Evolutionary conservation across 176 grass and related monocot species (phyloP).

Genomic region (Rhynchospora pubera): DNA sequence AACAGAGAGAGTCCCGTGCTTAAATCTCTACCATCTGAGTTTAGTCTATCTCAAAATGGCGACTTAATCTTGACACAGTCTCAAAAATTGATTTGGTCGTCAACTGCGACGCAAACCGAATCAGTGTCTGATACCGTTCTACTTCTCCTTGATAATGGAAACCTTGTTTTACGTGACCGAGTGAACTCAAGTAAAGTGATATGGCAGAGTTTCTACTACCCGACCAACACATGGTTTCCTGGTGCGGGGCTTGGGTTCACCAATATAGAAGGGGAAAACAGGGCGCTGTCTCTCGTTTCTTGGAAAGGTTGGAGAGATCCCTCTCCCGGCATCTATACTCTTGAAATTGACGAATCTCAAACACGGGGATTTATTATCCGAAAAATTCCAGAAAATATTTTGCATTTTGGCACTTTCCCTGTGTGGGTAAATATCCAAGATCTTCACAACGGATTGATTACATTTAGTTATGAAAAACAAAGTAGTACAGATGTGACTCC

Average conservation of each 20-base stretch:
- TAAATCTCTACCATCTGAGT: not conserved
- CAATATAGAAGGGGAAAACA: not conserved
- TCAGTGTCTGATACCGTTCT: not conserved
- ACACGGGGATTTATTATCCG: not conserved
- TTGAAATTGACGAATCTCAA: not conserved
- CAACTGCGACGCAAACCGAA: not conserved
- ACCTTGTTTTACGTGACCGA: constrained; percentile 24
- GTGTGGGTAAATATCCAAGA: not conserved
- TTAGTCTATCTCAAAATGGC: constrained; percentile 14
- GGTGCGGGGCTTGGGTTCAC: constrained; percentile 27
- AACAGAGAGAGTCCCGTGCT: constrained; percentile 21
- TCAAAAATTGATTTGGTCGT: constrained; percentile 25
- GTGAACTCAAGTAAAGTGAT: not conserved
- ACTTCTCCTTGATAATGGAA: constrained; percentile 23
- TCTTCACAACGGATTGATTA: not conserved
- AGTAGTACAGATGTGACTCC: not conserved
- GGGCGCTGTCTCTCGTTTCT: not conserved
- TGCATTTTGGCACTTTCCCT: not conserved
- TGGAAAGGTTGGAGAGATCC: not conserved
- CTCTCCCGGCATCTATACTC: not conserved
- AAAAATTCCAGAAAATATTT: not conserved
- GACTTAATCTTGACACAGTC: constrained; percentile 21
- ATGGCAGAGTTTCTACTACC: constrained; percentile 48
- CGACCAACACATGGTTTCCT: constrained; percentile 26
- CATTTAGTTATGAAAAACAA: not conserved